phyloP scores from a whole-genome alignment of 2,329 filamentous ascomycete genomes.

The Torrubiella hemipterigena region DNA sequence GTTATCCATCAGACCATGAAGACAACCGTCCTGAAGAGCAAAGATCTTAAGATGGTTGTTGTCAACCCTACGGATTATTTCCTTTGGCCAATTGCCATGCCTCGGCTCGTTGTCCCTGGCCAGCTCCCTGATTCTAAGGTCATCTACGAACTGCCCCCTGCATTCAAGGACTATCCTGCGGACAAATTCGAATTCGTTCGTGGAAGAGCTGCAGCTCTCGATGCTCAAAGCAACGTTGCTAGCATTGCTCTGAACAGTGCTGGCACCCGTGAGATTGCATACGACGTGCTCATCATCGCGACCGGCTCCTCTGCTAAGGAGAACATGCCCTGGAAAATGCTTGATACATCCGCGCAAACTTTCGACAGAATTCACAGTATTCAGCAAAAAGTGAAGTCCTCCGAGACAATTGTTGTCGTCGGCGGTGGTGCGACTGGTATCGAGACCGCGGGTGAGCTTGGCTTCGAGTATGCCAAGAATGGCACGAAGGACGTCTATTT shows the following conservation, averaged over 20 bases:
- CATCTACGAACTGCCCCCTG: constrained; percentile 21
- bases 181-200: constrained; percentile 39
- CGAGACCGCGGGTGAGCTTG: constrained; percentile 40
- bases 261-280: constrained; percentile 24
- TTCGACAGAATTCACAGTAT: constrained; percentile 23
- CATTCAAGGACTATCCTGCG: constrained; percentile 34
- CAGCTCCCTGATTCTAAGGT: constrained; percentile 28
- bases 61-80: constrained; percentile 35
- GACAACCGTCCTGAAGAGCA: constrained; percentile 23
- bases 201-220: constrained; percentile 32
- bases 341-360: constrained; percentile 29
- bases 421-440: constrained; percentile 39
- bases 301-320: constrained; percentile 35
- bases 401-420: constrained; percentile 36
- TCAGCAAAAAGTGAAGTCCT: constrained; percentile 24
- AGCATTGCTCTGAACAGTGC: constrained; percentile 23
- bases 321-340: constrained; percentile 36
- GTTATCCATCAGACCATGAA: constrained; percentile 39
- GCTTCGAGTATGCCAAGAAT: constrained; percentile 28
- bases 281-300: constrained; percentile 42
- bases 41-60: constrained; percentile 31
- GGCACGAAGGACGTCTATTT: constrained; percentile 34
- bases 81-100: constrained; percentile 36
- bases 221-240: constrained; percentile 28
- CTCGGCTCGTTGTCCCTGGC: constrained; percentile 34